Evolutionary conservation across 768 basidiomycete species (phyloP).

Genomic region (Lactarius deliciosus): DNA sequence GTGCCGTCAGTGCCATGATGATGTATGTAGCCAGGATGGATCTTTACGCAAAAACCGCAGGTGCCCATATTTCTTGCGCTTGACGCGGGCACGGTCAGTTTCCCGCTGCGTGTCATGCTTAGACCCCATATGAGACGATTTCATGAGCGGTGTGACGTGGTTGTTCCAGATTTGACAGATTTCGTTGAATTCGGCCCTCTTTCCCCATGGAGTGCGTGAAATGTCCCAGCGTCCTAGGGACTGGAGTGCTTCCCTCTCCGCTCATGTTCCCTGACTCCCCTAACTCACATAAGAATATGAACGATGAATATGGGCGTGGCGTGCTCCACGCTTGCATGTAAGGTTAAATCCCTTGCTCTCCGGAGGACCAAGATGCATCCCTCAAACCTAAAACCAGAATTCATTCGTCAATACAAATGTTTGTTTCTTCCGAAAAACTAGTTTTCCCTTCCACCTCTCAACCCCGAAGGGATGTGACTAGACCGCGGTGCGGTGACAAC

Average conservation of each 20-base stretch:
- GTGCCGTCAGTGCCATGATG: constrained; percentile 26
- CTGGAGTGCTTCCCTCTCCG: constrained; percentile 9
- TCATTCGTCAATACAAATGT: neutral
- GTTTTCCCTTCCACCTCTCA: neutral
- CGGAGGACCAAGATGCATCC: constrained; percentile 1
- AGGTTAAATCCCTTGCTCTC: constrained; percentile 5
- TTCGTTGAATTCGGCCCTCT: constrained; percentile 16
- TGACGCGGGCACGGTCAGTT: constrained; percentile 8
- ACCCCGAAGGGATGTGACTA: neutral
- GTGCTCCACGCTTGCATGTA: constrained; percentile 8
- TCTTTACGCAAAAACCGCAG: constrained; percentile 14
- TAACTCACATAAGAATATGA: neutral
- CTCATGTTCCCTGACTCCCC: constrained; percentile 1
- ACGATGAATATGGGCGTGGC: constrained; percentile 5
- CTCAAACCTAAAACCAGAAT: neutral
- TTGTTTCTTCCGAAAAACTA: neutral
- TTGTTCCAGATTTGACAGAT: constrained; percentile 21
- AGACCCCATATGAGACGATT: constrained; percentile 12
- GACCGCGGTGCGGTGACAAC: constrained; percentile 12
- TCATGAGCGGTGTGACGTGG: constrained; percentile 22
- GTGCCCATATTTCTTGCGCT: neutral
- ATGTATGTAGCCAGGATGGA: constrained; percentile 15
- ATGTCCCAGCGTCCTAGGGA: constrained; percentile 10
- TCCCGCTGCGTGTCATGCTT: constrained; percentile 8
- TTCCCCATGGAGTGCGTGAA: constrained; percentile 26